Evolutionary conservation across 2,329 filamentous ascomycete species (phyloP), one percentile per base, ranked within the genome.

Genomic region (Sporothrix sp.): DNA sequence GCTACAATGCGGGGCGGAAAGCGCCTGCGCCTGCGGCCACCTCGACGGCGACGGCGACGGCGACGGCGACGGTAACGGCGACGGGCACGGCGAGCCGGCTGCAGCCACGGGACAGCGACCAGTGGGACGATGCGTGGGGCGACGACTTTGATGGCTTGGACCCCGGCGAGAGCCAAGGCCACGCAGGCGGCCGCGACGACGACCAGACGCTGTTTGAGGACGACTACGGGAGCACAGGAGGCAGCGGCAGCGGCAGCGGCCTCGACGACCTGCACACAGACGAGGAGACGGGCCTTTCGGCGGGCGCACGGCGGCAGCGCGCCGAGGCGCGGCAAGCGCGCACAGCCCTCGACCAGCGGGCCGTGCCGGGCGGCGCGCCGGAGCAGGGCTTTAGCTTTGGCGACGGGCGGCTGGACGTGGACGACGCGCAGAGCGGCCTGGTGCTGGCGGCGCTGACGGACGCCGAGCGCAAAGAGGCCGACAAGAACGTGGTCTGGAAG

Each of bases 101-200:
- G 18, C 45, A 38, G 18, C 36, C 45, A 6, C 6, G 16, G 30
- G 81, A 62, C 79, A 79, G 64, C 75, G 78, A 58, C 79, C 82
- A 62, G 80, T 83, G 61, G 79, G 85, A 87, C 58, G 83, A 88
- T 56, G 85, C 85, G 38, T 66, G 86, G 33, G 80, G 85, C 55
- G 86, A 91, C 59, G 90, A 96, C 61, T 28, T 28, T 28, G 90
- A 95, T 68, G 90, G 96, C 73, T 86, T 85, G 2, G 89, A 89
- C 1, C 84, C 87, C 58, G 83, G 87, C 57, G 85, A 84, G 40
- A 64, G 86, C 27, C 79, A 85, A 82, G 81, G 25, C 25, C 85
- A 87, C 85, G 2, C 21, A 11, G 13, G 28, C 14, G 21, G 32
- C n/a, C 21, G n/a, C 13, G 90, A 89, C 1, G 71, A 49, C 11